Base-by-base conservation (phyloP, 1,139 yeast genomes). In the Dujonia santamariae region DNA sequence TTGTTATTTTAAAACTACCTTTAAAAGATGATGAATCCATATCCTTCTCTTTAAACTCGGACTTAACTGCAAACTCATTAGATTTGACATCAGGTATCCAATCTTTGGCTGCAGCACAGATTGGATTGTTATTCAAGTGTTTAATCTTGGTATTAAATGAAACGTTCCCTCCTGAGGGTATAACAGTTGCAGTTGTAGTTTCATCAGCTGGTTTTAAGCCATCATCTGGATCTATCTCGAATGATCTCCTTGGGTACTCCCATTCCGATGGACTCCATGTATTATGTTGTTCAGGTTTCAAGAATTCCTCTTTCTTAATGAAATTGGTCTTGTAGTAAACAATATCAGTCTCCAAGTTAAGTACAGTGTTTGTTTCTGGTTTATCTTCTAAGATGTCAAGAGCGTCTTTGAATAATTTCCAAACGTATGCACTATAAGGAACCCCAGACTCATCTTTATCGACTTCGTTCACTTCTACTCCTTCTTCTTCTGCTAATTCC, bases 261-360 rank as follows among this genome's bases (percentile, higher is more conserved):
- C 32, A 36, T 11, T 24, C 33, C 8, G 38, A 28, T 2, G 36
- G 36, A 4, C 30, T 14, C 38, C 36, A 32, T 13, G 35, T 31
- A 23, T 32, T 19, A 7, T 36, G 30, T 7, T 37, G 28, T 9
- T 38, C 42, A 5, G 43, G 37, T 6, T 46, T 43, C 17, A 50
- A 48, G 29, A 61, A 36, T 26, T 66, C 72, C 26, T 65, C 63
- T 32, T 61, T 50, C 39, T 63, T 66, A 32, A 68, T 59, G 46
- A 69, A 69, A 41, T 67, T 68, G 11, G 75, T 68, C 38, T 67
- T 65, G 44, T 69, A 69, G 46, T 69, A 69, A 4, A 67, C 71
- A 16, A 69, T 61, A 41, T 69, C 74, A 2, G 68, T 58, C 26
- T 67, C 71, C 30, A 69, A 48, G 40, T 68, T 69, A 30, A 69